A percentile compares a stretch with the other conserved stretches of the same genome.
phyloP scores from a whole-genome alignment of 2,329 filamentous ascomycete species.

The Talaromyces sp. region DNA sequence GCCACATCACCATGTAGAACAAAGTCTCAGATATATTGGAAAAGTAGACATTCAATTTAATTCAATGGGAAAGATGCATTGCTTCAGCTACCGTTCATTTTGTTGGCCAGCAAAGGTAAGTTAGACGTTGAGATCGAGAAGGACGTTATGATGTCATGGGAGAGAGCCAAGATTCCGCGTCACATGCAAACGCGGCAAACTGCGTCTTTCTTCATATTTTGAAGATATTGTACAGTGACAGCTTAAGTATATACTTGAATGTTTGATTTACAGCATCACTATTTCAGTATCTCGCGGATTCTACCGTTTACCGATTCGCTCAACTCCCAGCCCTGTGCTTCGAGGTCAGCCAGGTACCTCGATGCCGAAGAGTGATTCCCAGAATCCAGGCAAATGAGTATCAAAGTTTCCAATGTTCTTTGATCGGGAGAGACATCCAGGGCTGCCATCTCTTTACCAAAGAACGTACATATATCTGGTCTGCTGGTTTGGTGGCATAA shows the following conservation, averaged over 20 bases:
- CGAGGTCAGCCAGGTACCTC: constrained; percentile 36
- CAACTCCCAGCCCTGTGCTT: constrained; percentile 25
- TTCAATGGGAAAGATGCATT: not conserved
- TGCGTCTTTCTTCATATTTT: not conserved
- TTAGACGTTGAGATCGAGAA: not conserved
- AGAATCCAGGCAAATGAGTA: constrained; percentile 51
- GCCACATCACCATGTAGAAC: not conserved
- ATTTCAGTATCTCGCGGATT: constrained; percentile 20
- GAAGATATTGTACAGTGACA: too few relatives aligned
- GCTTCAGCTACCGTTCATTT: not conserved
- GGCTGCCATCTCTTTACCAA: constrained; percentile 58
- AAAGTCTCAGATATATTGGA: not conserved
- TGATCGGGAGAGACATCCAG: constrained; percentile 50
- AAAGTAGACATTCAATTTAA: not conserved
- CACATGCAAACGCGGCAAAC: not conserved
- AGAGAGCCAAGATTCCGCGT: not conserved
- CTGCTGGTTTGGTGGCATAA: constrained; percentile 44
- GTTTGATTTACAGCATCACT: not conserved
- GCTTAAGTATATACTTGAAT: not conserved
- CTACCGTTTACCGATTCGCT: constrained; percentile 22
- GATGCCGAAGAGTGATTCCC: constrained; percentile 33
- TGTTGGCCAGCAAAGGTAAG: not conserved
- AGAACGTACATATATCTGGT: constrained; percentile 55
- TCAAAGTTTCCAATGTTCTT: constrained; percentile 59
- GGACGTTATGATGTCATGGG: not conserved